Percentiles rank a stretch among this genome's conserved stretches.
These are phyloP conservation scores for Escallonia herrerae DNA, from an alignment of 129 eudicot species.

Conservation along the genomic window DNA sequence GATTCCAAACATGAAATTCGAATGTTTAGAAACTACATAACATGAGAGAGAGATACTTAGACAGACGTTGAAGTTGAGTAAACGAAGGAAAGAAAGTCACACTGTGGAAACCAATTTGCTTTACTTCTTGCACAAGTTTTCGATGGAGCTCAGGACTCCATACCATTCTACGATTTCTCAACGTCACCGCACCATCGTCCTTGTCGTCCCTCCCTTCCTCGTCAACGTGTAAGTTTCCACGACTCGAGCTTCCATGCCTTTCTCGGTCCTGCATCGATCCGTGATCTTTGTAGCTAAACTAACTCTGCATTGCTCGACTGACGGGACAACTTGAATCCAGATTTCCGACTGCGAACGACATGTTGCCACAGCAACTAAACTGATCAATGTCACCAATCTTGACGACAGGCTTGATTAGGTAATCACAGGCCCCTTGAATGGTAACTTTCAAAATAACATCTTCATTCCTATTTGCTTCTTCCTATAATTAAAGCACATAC, in stretches of 20 bases:
- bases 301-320: background rate
- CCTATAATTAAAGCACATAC: background rate
- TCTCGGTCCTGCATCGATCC: background rate
- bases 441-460: slow-evolving; percentile 5
- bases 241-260: background rate
- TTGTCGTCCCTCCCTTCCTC: background rate
- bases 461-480: too few species aligned
- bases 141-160: slow-evolving; percentile 22
- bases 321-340: background rate
- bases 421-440: slow-evolving; percentile 16
- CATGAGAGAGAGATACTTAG: background rate
- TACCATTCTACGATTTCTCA: too few species aligned
- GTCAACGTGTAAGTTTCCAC: background rate
- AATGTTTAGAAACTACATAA: background rate
- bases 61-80: too few species aligned
- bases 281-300: too few species aligned
- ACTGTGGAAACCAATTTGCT: slow-evolving; percentile 12
- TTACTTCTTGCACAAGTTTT: slow-evolving; percentile 10
- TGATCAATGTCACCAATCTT: background rate
- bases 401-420: slow-evolving; percentile 13
- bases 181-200: too few species aligned
- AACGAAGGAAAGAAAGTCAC: background rate
- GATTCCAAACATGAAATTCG: too few species aligned
- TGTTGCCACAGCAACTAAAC: slow-evolving; percentile 16
- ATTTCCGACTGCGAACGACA: slow-evolving; percentile 10